These are phyloP conservation scores for Elsinoe necatrix DNA, from an alignment of 2,329 filamentous ascomycete genomes.

Conservation along the genomic window DNA sequence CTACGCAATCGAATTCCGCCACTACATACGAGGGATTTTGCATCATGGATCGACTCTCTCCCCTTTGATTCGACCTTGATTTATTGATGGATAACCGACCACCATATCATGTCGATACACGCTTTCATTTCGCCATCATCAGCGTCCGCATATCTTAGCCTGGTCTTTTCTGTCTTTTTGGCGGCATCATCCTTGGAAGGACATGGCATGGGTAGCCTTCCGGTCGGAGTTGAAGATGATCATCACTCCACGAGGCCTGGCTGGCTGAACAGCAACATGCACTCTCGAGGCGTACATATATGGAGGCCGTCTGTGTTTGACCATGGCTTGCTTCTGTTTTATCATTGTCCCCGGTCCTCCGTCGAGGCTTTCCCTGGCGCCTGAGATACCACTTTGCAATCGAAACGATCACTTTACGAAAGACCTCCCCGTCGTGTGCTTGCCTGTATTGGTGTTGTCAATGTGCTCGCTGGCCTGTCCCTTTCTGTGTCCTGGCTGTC, in stretches of 20 bases:
- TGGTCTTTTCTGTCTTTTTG: neutral
- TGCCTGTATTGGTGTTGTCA: neutral
- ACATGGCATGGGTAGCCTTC: constrained; percentile 1
- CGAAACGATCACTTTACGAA: neutral
- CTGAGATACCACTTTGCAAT: constrained; percentile 16
- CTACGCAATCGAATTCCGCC: neutral
- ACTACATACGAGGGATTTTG: neutral
- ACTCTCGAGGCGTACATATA: neutral
- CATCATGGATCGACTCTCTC: neutral
- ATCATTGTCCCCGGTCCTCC: neutral
- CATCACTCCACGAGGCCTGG: neutral
- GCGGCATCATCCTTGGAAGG: constrained; percentile 4
- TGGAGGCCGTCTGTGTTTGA: constrained; percentile 2
- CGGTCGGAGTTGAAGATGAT: neutral
- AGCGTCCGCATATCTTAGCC: neutral
- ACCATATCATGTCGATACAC: constrained; percentile 6
- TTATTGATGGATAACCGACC: neutral
- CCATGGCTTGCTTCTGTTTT: neutral
- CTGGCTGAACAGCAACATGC: constrained; percentile 1
- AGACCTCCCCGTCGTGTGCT: neutral
- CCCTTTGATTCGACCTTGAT: neutral
- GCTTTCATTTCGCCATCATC: neutral
- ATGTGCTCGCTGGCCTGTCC: neutral
- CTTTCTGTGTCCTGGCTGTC: neutral
- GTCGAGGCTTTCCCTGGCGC: constrained; percentile 3